Conservation (phyloP, 2,329 filamentous ascomycete species). For the Ophidiomyces ophidiicola region DNA sequence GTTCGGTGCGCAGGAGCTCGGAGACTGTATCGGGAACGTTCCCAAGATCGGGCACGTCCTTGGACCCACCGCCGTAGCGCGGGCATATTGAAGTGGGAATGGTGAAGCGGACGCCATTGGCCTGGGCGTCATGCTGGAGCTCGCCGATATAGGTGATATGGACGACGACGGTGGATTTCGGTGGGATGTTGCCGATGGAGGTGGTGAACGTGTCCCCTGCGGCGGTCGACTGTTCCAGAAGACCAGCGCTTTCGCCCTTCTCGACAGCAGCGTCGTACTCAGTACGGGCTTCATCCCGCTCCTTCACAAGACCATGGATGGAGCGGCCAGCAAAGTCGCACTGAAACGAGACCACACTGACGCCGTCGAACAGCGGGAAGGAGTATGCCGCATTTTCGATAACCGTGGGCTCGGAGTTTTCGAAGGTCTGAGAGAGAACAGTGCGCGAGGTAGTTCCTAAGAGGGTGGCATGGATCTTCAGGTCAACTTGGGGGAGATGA, state of each 20-base stretch:
- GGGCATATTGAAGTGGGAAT: conserved; percentile 7
- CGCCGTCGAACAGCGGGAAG: conserved; percentile 62
- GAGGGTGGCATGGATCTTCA: conserved; percentile 50
- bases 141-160: conserved; percentile 6
- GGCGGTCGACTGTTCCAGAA: conserved; percentile 50
- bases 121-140: conserved; percentile 35
- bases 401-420: conserved; percentile 41
- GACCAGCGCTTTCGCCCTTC: conserved; percentile 49
- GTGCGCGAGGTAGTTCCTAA: conserved; percentile 35
- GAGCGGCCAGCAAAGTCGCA: conserved; percentile 49
- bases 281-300: conserved; percentile 48
- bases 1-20: background rate
- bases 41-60: background rate
- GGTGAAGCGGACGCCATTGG: conserved; percentile 47
- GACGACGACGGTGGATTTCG: conserved; percentile 17
- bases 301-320: conserved; percentile 52
- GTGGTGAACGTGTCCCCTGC: conserved; percentile 55
- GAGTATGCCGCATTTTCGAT: conserved; percentile 50
- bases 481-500: conserved; percentile 48
- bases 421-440: conserved; percentile 46
- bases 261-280: conserved; percentile 49
- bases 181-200: conserved; percentile 55
- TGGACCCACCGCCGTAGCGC: conserved; percentile 4
- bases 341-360: conserved; percentile 55
- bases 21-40: background rate